Percentiles rank a stretch among this genome's conserved stretches.
phyloP scores from a whole-genome alignment of 768 basidiomycete species.

The Ramaria rubella region DNA sequence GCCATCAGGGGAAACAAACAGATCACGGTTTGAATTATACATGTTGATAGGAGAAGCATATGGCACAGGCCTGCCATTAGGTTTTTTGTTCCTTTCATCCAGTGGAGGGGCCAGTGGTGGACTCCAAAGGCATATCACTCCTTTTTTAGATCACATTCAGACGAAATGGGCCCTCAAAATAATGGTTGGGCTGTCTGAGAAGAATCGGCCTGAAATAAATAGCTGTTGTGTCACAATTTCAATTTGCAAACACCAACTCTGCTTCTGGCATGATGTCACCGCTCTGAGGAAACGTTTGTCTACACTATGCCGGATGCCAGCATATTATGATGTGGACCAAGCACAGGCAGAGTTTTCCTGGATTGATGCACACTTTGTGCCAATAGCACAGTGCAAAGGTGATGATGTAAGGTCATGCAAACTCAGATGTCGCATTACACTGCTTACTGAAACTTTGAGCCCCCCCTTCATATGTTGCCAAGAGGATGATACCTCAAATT shows the following conservation, averaged over 20 bases:
- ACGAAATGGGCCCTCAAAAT: conserved; percentile 18
- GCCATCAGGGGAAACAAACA: conserved; percentile 13
- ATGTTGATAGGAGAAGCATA: too few relatives aligned
- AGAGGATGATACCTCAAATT: neutral
- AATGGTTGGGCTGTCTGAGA: conserved; percentile 27
- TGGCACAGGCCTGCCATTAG: conserved; percentile 11
- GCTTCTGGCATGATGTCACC: conserved; percentile 32
- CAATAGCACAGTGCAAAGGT: conserved; percentile 17
- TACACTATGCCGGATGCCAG: conserved; percentile 21
- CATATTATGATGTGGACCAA: conserved; percentile 21
- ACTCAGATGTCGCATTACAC: too few relatives aligned
- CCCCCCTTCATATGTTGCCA: neutral
- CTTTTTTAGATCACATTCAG: conserved; percentile 21
- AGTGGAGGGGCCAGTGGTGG: conserved; percentile 15
- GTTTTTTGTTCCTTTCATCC: conserved; percentile 9
- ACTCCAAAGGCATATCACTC: conserved; percentile 23
- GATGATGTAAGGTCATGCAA: neutral
- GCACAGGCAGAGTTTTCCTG: conserved; percentile 22
- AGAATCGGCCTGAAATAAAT: conserved; percentile 30
- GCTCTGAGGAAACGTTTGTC: conserved; percentile 26
- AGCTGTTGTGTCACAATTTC: conserved; percentile 21
- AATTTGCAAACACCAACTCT: conserved; percentile 32
- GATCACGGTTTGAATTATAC: conserved; percentile 10
- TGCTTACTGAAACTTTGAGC: neutral
- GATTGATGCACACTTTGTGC: conserved; percentile 24